Evolutionary conservation across 2,329 filamentous ascomycete species (phyloP).

Genomic region (Fusarium annulatum): DNA sequence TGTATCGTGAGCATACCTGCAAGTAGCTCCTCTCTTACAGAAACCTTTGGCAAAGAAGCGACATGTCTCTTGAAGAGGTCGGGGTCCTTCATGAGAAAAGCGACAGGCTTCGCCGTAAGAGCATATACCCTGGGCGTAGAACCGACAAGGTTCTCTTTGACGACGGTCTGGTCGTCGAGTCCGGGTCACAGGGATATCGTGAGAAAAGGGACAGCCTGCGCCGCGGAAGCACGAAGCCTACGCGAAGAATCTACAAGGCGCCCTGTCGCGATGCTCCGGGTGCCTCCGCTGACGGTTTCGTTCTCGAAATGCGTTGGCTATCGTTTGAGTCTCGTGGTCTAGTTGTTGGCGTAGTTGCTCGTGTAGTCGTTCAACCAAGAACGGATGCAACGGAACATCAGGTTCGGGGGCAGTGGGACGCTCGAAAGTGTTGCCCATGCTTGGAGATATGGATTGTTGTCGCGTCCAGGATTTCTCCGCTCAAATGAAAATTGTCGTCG

Average conservation of each 20-base stretch:
- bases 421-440: neutral
- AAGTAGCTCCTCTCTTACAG: neutral
- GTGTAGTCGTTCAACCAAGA: too few species aligned
- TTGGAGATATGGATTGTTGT: neutral
- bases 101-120: neutral
- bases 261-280: neutral
- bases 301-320: neutral
- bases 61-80: neutral
- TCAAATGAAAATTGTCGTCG: too few species aligned
- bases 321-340: neutral
- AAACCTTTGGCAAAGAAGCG: neutral
- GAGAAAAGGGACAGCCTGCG: neutral
- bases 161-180: too few species aligned
- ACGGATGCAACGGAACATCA: too few species aligned
- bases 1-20: neutral
- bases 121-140: neutral
- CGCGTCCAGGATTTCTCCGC: rapidly evolving
- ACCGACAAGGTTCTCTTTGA: neutral
- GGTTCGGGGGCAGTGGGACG: neutral
- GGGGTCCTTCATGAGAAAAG: neutral
- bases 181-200: neutral
- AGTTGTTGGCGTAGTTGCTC: neutral
- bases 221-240: neutral
- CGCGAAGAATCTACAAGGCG: neutral
- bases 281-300: neutral